phyloP scores from a whole-genome alignment of 805 yeast species.

The Schizosaccharomyces osmophilus region DNA sequence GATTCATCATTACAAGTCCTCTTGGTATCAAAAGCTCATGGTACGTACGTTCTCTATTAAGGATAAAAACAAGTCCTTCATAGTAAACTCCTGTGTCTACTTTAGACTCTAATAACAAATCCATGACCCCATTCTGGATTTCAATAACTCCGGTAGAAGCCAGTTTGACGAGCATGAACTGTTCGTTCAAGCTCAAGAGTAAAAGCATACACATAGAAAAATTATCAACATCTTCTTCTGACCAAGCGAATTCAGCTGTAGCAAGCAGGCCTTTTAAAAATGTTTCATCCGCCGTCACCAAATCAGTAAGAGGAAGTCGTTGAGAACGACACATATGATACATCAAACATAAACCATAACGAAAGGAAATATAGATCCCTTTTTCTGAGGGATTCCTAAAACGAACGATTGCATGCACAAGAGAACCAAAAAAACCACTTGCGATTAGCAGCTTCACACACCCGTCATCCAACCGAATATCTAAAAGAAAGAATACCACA shows the following conservation, averaged over 20 bases:
- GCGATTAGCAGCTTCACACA: not conserved
- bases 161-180: constrained; percentile 42
- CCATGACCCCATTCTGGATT: constrained; percentile 27
- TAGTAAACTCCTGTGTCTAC: constrained; percentile 29
- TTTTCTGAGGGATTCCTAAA: not conserved
- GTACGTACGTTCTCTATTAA: constrained; percentile 28
- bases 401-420: not conserved
- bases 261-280: constrained; percentile 26
- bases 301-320: not conserved
- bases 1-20: too few relatives aligned
- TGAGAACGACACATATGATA: not conserved
- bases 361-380: not conserved
- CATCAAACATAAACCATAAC: not conserved
- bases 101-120: constrained; percentile 24
- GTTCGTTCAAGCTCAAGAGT: constrained; percentile 60
- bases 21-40: not conserved
- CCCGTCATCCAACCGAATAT: not conserved
- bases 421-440: not conserved
- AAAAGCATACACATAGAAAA: constrained; percentile 48
- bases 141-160: not conserved
- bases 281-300: not conserved
- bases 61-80: constrained; percentile 44
- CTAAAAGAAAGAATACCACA: not conserved
- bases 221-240: constrained; percentile 24
- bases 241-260: constrained; percentile 17